Evolutionary conservation across 106 monocot species (phyloP), one percentile per base, ranked within the genome.

Genomic region (Agapanthus africanus): DNA sequence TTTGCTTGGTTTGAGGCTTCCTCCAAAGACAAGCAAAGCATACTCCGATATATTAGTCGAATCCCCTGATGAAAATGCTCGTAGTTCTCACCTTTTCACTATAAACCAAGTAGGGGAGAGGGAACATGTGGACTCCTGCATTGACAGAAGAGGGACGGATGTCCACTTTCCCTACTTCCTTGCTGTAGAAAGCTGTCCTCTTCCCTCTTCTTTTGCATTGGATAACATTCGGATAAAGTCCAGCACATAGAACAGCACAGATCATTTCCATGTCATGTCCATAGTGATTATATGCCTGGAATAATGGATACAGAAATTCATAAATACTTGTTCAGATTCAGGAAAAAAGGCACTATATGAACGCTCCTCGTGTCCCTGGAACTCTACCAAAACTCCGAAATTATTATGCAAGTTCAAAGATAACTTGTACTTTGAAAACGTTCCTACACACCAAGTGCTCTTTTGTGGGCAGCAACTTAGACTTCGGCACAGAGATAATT

Each of bases 101-200:
- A 57, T 92, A 97, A 11, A 92, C 89, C 89, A 97, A 78, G 75
- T 87, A 97, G 34, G 92, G 97, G 67, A 97, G 66, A 63, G 97
- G 92, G 67, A 97, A 92, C 0, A 67, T 14, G 66, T 89, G 84
- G 63, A 87, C 74, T 27, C 87, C 84, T 23, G 97, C 84, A 79
- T 97, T 97, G 35, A 97, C 97, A 39, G 97, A 97, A 9, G 97
- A 87, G 6, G 97, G 97, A 80, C 92, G 97, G 44, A 97, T 79
- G 57, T 97, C 97, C 6, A 97, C 97, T 75, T 97, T 97, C n/a
- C 97, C 97, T 40, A 97, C 97, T 10, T 97, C 97, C 73, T 87
- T 97, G 27, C 86, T 97, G 74, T 92, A 92, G 27, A 92, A 89
- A 44, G 87, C 82, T 14, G 89, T 97, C 78, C 97, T 84, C 67